A percentile compares a stretch with the other conserved stretches of the same genome.
These are phyloP conservation scores for Camellia granthamiana DNA, from an alignment of 148 eudicot genomes.

Conservation along the genomic window DNA sequence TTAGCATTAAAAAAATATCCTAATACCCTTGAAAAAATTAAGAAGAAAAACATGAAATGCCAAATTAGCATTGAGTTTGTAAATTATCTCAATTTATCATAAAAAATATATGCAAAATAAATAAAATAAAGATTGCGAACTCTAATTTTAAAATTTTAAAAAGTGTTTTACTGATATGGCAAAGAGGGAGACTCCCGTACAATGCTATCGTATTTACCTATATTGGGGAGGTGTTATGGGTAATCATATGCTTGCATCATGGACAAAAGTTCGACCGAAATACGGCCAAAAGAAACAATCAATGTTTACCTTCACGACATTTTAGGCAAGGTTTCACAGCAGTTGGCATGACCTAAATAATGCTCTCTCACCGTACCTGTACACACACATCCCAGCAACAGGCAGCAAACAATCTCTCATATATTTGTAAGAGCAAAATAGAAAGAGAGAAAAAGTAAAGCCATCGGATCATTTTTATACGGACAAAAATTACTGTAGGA, in stretches of 20 bases:
- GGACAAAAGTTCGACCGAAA: conserved; percentile 72
- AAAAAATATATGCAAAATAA: no score
- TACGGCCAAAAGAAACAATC: conserved; percentile 40
- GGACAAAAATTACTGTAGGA: background rate
- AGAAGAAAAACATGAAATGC: no score
- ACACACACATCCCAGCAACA: background rate
- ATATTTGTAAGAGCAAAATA: background rate
- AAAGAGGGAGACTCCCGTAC: no score
- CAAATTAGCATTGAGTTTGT: no score
- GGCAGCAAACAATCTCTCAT: background rate
- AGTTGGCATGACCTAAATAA: background rate
- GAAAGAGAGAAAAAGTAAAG: background rate
- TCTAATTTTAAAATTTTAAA: no score
- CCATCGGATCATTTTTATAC: background rate
- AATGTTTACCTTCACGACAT: background rate
- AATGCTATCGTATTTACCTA: background rate
- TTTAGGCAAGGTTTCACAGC: background rate
- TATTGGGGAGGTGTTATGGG: conserved; percentile 50
- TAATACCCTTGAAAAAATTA: no score
- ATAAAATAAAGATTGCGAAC: no score
- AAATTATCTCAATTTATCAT: no score
- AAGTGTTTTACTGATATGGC: no score
- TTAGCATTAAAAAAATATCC: no score
- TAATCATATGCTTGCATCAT: conserved; percentile 38
- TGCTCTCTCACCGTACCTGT: background rate